Conservation (phyloP, 352 stramenopile genomes). For the Globisporangium barbulae region DNA sequence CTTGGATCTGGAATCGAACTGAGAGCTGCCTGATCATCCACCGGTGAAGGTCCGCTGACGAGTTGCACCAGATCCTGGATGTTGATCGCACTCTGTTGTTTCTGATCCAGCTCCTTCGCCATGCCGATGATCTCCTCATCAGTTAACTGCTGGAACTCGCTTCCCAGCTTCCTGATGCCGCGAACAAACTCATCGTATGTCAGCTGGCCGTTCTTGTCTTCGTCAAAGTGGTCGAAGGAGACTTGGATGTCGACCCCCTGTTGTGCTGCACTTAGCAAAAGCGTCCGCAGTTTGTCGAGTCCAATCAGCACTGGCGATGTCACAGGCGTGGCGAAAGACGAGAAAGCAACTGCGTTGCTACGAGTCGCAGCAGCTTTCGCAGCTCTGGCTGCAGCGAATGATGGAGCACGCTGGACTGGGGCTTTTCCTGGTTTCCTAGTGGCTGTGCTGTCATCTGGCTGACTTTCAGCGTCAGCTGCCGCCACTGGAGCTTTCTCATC, state of each 20-base stretch:
- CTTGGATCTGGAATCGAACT: not conserved
- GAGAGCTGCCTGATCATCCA: not conserved
- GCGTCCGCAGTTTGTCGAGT: slow-evolving; percentile 38
- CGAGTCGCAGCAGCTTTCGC: slow-evolving; percentile 17
- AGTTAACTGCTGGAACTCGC: slow-evolving; percentile 33
- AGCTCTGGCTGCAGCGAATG: slow-evolving; percentile 29
- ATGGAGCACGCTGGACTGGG: slow-evolving; percentile 17
- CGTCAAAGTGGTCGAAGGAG: slow-evolving; percentile 82
- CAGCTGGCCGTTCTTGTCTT: slow-evolving; percentile 51
- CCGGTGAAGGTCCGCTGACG: slow-evolving; percentile 4
- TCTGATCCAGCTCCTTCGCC: slow-evolving; percentile 33
- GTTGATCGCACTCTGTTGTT: slow-evolving; percentile 27
- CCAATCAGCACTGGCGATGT: slow-evolving; percentile 13
- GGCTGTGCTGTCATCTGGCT: slow-evolving; percentile 9
- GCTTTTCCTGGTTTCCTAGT: slow-evolving; percentile 9
- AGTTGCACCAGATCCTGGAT: slow-evolving; percentile 43
- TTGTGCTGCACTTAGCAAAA: slow-evolving; percentile 43
- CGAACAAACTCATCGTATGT: slow-evolving; percentile 50
- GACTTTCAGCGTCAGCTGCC: not conserved
- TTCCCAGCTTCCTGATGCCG: slow-evolving; percentile 37
- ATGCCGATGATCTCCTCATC: slow-evolving; percentile 31
- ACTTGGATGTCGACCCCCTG: slow-evolving; percentile 45
- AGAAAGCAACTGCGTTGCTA: not conserved
- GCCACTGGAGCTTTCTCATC: not conserved
- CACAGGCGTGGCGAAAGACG: not conserved